Evolutionary conservation across 179 eudicot genomes (phyloP), one percentile per base, ranked within the genome.

Genomic region (Pouteria campechiana): DNA sequence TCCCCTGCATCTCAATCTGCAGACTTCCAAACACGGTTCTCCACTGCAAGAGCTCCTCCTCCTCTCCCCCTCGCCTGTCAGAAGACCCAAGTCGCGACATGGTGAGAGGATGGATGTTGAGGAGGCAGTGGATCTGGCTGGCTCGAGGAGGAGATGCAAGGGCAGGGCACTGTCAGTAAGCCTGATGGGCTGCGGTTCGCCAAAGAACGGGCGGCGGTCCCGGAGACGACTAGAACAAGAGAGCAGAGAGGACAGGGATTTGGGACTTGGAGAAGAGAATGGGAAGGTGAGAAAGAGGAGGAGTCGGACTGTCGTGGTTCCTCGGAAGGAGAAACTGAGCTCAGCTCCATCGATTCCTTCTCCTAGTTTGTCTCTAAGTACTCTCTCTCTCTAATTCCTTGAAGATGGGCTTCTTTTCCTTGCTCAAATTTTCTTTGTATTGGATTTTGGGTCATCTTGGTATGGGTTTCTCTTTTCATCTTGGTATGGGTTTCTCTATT

Each of bases 1-100:
- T 1, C 74, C 85, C 0, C 56, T 69, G 0, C 70, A 70, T 12
- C 48, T 63, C 9, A 54, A 72, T 1, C 48, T 68, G 6, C 61
- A 37, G 37, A 68, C 84, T 2, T 69, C 65, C 31, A 58, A n/a
- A n/a, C n/a, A 46, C 37, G 40, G 63, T 52, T 50, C 68, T 3
- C 79, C 94, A 0, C 57, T 84, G 6, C 82, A 52, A 14, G 89
- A 89, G 19, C 72, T 81, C 20, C 57, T 89, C 13, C 69, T 78
- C 19, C 75, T 78, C 14, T 85, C 95, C 8, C 93, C 95, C 19
- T 71, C 87, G 25, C 82, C 85, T 17, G 68, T 53, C 21, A 36
- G 68, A 3, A 73, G 61, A 48, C 77, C 95, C n/a, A 68, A 58
- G 16, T 50, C 80, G 52, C 85, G 78, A 11, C 63, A 70, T 5